phyloP scores from a whole-genome alignment of 495 filamentous ascomycete species.

The Collariella sp. region DNA sequence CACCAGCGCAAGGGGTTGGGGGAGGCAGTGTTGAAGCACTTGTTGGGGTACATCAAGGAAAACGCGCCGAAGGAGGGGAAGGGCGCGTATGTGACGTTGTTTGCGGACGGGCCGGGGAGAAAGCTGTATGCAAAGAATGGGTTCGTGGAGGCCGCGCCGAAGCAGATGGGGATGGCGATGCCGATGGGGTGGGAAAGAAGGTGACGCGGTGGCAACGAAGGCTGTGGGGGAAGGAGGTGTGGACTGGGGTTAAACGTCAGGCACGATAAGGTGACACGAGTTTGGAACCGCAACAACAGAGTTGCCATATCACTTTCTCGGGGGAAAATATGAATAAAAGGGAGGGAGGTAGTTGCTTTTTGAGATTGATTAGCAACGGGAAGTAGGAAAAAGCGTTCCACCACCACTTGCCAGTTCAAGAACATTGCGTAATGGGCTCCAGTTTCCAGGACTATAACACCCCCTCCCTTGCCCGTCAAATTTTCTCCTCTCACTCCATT shows the following conservation, averaged over 20 bases:
- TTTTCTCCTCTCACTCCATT: no score
- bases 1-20: constrained; percentile 45
- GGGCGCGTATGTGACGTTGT: constrained; percentile 36
- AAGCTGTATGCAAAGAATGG: constrained; percentile 41
- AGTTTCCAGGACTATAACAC: no score
- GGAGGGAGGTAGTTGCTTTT: no score
- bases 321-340: no score
- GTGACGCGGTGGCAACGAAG: not conserved
- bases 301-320: no score
- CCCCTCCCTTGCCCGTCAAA: no score
- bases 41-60: constrained; percentile 34
- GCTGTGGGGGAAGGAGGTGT: not conserved
- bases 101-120: constrained; percentile 40
- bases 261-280: no score
- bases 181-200: constrained; percentile 1
- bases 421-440: no score
- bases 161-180: constrained; percentile 14
- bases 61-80: constrained; percentile 28
- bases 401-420: no score
- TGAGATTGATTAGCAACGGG: no score
- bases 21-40: constrained; percentile 35
- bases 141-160: constrained; percentile 32
- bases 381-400: no score
- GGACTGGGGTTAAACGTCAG: not conserved
- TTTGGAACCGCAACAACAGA: no score